Conservation (phyloP, 805 yeast genomes). For the Saturnispora zaruensis region DNA sequence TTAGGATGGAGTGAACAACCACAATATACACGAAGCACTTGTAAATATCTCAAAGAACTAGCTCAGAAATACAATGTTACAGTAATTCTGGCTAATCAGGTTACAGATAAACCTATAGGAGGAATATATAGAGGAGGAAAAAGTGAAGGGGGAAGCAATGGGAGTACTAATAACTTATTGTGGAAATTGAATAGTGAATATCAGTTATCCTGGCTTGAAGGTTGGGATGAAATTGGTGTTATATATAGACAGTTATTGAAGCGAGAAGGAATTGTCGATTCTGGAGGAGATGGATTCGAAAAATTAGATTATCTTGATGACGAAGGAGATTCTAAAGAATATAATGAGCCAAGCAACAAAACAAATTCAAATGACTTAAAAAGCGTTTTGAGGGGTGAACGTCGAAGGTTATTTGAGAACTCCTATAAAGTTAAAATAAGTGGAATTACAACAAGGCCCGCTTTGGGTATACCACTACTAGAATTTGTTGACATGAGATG, state of each 20-base stretch:
- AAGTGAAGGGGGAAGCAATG: background rate
- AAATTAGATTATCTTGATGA: constrained; percentile 15
- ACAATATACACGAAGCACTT: constrained; percentile 34
- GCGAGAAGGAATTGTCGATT: constrained; percentile 14
- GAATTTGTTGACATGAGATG: constrained; percentile 43
- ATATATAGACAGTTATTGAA: constrained; percentile 24
- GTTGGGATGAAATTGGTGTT: constrained; percentile 50
- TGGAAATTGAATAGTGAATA: constrained; percentile 43
- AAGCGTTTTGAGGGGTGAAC: constrained; percentile 21
- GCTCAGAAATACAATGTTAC: constrained; percentile 46
- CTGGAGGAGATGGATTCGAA: constrained; percentile 14
- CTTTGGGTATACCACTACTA: constrained; percentile 49
- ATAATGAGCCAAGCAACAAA: constrained; percentile 11
- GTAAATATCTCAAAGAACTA: constrained; percentile 39
- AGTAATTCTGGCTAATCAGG: constrained; percentile 70
- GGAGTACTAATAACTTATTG: constrained; percentile 20
- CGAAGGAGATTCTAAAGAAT: constrained; percentile 10
- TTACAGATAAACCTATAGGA: constrained; percentile 48
- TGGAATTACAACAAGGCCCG: constrained; percentile 35
- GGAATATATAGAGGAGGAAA: constrained; percentile 18
- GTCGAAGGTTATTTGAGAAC: constrained; percentile 25
- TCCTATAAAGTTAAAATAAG: constrained; percentile 27
- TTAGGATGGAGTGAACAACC: constrained; percentile 37
- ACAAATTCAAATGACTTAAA: constrained; percentile 16
- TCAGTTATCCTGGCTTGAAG: constrained; percentile 65